Percentiles rank a stretch among this genome's conserved stretches.
These are phyloP conservation scores for Colletotrichum truncatum DNA, from an alignment of 2,329 filamentous ascomycete species.

Conservation along the genomic window DNA sequence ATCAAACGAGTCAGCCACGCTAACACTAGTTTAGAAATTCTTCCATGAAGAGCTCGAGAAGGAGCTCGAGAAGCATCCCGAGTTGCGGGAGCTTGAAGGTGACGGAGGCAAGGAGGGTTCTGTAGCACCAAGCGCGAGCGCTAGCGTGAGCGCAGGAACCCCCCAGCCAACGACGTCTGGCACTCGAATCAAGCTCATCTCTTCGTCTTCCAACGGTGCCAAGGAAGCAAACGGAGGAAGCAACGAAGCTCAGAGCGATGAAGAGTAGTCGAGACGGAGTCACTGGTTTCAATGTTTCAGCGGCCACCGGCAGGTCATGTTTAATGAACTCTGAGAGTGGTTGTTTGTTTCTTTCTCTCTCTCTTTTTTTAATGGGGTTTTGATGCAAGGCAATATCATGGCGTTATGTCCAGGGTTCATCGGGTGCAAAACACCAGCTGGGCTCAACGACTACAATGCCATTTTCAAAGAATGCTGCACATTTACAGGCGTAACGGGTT, in stretches of 20 bases:
- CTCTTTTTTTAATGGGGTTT: no score
- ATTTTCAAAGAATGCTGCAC: constrained; percentile 15
- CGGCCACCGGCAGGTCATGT: neutral
- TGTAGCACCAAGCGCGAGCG: constrained; percentile 55
- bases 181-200: constrained; percentile 77
- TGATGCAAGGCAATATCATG: constrained; percentile 33
- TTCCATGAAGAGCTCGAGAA: constrained; percentile 64
- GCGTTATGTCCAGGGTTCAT: neutral
- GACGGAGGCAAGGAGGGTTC: constrained; percentile 49
- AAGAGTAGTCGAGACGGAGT: constrained; percentile 49
- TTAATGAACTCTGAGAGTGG: constrained; percentile 16
- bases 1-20: constrained; percentile 20
- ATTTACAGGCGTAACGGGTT: constrained; percentile 27
- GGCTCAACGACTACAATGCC: constrained; percentile 4
- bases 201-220: constrained; percentile 48
- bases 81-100: constrained; percentile 65
- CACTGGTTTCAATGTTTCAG: neutral
- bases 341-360: neutral
- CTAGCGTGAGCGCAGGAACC: constrained; percentile 68
- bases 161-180: constrained; percentile 67
- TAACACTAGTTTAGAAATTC: constrained; percentile 60
- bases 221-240: constrained; percentile 39
- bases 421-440: neutral
- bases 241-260: constrained; percentile 59
- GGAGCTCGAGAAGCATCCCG: constrained; percentile 61